These are phyloP conservation scores for Penicillium sumatraense DNA, from an alignment of 2,329 filamentous ascomycete species.

Conservation along the genomic window DNA sequence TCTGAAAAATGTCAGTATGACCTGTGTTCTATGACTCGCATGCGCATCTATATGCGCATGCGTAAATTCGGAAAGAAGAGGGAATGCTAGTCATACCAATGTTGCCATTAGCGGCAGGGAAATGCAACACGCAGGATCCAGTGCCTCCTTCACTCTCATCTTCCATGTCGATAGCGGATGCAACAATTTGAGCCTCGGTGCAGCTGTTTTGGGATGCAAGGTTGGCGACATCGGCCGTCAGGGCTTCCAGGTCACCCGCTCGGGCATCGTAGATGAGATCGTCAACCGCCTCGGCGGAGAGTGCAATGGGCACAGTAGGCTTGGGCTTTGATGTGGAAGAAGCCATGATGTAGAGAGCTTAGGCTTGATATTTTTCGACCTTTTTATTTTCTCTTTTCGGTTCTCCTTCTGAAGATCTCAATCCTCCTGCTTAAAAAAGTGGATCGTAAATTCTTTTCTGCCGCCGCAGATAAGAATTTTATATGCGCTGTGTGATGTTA, in stretches of 20 bases:
- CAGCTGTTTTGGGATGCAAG: conserved; percentile 67
- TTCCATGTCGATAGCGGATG: conserved; percentile 71
- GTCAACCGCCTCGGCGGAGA: conserved; percentile 82
- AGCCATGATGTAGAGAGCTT: conserved; percentile 11
- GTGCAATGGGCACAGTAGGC: conserved; percentile 34
- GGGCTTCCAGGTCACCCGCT: conserved; percentile 72
- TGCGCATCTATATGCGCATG: background rate
- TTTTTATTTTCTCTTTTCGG: too few species aligned
- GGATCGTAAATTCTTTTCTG: background rate
- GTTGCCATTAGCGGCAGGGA: conserved; percentile 90
- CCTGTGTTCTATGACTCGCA: background rate
- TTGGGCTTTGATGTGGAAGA: conserved; percentile 24
- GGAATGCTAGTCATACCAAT: conserved; percentile 60
- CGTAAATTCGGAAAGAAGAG: background rate
- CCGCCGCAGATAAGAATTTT: conserved; percentile 10
- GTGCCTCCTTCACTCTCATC: conserved; percentile 71
- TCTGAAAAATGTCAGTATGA: conserved; percentile 34
- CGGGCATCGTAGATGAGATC: conserved; percentile 89
- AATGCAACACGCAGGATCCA: conserved; percentile 69
- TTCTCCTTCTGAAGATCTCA: background rate
- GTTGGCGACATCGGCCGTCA: conserved; percentile 63
- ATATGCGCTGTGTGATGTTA: conserved; percentile 15
- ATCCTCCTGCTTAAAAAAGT: background rate
- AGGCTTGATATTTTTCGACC: background rate
- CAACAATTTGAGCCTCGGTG: conserved; percentile 66